Conservation (phyloP, 2,329 filamentous ascomycete genomes). For the Venturia aucupariae region DNA sequence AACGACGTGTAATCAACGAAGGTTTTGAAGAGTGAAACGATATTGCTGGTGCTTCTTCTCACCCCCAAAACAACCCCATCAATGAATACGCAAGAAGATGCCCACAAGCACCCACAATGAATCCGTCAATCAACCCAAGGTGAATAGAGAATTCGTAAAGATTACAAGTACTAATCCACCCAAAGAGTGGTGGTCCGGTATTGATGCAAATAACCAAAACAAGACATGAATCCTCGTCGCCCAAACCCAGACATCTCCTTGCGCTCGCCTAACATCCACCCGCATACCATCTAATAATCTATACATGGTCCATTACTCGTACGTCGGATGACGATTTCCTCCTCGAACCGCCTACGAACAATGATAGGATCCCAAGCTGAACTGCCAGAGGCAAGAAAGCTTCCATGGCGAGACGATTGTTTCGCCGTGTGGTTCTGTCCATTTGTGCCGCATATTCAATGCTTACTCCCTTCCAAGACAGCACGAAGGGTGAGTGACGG, state of each 20-base stretch:
- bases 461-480: not conserved
- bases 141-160: not conserved
- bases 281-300: not conserved
- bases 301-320: conserved; percentile 7
- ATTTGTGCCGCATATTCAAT: not conserved
- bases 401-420: not conserved
- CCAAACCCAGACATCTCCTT: not conserved
- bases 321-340: not conserved
- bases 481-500: not conserved
- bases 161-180: not conserved
- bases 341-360: not conserved
- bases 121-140: not conserved
- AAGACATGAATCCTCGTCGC: not conserved
- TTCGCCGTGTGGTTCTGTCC: not conserved
- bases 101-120: not conserved
- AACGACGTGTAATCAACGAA: not conserved
- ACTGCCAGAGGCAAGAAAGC: not conserved
- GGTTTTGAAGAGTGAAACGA: not conserved
- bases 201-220: conserved; percentile 1
- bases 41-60: not conserved
- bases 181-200: not conserved
- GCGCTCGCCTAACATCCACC: not conserved
- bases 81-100: too few relatives aligned
- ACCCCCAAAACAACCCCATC: not conserved
- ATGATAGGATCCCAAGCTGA: not conserved